Base-by-base conservation (phyloP, 1,284 basidiomycete genomes). In the Ceratobasidium sp. region DNA sequence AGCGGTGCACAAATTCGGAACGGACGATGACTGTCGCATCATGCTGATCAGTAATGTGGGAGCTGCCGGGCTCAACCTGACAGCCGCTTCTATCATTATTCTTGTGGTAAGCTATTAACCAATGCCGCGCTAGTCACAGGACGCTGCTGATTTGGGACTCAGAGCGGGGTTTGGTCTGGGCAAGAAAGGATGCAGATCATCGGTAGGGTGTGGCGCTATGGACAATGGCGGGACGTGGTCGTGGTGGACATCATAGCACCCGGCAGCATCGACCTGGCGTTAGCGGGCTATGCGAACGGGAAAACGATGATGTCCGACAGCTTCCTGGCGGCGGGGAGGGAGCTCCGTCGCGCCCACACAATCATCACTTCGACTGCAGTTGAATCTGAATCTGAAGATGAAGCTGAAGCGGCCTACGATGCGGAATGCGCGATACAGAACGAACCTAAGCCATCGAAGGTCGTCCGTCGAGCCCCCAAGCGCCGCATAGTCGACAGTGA, bases 1-100 rank as follows among this genome's bases (percentile, higher is more conserved):
- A 27, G 53, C 29, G 11, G 54, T 48, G 11, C 24, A 59, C 5
- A 34, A 22, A 5, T 71, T 71, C 41, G 48, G 6, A 13, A 22
- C 11, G 19, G 41, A 59, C 41, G 7, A 11, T 8, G n/a, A 58
- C 4, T 59, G 54, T 16, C 66, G 54, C 1, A 59, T 71, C 22
- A 58, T 71, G 66, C 24, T 71, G 27, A 71, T 71, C 53, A 71
- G 66, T 41, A 71, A 71, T 7, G 66, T 71, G 9, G 66, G 66
- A 41, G 14, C 53, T 1, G 41, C 66, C 24, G 54, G 66, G n/a
- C 66, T 71, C 11, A 71, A 71, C 29, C 31, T 71, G 19, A 53
- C 16, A 6, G 27, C 7, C 46, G 27, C 49, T 19, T 29, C 48
- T n/a, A 31, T 24, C 19, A 16, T 41, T 27, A 24, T 62, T 37